Conservation (phyloP, 148 eudicot genomes). For the Rhododendron simsii region DNA sequence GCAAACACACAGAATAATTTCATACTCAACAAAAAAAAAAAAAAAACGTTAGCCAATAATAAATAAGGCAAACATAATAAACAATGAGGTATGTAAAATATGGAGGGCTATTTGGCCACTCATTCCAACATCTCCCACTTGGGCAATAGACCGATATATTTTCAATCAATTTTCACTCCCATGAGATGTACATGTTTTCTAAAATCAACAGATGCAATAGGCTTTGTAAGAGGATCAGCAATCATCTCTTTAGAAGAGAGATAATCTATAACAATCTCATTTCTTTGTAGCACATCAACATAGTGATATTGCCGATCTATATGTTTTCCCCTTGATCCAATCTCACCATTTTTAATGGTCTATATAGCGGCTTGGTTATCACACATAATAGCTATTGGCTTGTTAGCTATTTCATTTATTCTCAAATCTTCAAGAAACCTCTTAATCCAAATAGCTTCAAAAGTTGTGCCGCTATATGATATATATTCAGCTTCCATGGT, state of each 20-base stretch:
- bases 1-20: neutral
- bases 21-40: neutral
- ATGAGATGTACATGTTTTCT: neutral
- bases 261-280: neutral
- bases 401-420: neutral
- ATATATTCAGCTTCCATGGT: constrained; percentile 2
- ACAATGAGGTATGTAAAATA: neutral
- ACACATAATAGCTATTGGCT: neutral
- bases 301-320: neutral
- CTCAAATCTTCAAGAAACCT: neutral
- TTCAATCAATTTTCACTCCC: neutral
- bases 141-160: neutral
- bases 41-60: neutral
- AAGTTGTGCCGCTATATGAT: neutral
- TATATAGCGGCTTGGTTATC: neutral
- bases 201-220: neutral
- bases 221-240: neutral
- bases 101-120: neutral
- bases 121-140: neutral
- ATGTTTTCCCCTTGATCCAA: neutral
- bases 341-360: neutral
- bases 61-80: neutral
- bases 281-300: constrained; percentile 2
- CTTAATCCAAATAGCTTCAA: neutral
- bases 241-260: neutral